phyloP scores from a whole-genome alignment of 495 filamentous ascomycete species.

The Neurospora sp. region DNA sequence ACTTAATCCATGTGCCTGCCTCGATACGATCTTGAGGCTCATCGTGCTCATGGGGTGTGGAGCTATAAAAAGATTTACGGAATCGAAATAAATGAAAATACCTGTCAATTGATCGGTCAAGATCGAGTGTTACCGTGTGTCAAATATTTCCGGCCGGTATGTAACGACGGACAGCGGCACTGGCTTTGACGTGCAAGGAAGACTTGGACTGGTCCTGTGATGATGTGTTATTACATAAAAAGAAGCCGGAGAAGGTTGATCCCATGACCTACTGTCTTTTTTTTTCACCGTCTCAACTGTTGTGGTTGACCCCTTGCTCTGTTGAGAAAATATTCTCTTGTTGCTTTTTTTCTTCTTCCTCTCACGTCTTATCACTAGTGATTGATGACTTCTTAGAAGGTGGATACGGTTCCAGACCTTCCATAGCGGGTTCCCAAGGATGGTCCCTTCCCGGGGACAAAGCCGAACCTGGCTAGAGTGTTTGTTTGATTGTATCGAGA shows the following conservation, averaged over 20 bases:
- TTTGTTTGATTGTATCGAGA: not conserved
- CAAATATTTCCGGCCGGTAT: not conserved
- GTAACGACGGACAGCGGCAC: too few relatives aligned
- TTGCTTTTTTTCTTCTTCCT: not conserved
- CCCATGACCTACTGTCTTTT: not conserved
- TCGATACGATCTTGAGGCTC: not conserved
- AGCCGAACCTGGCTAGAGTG: not conserved
- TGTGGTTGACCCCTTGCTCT: not conserved
- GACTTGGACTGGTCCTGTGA: not conserved
- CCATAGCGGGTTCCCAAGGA: not conserved
- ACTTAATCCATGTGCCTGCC: not conserved
- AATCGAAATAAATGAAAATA: not conserved
- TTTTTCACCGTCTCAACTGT: not conserved
- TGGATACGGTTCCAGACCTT: not conserved
- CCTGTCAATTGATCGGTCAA: not conserved
- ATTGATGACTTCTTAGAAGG: not conserved
- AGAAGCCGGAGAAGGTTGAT: not conserved
- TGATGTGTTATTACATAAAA: slow-evolving; percentile 1
- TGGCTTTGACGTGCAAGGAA: too few relatives aligned
- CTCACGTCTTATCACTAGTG: not conserved
- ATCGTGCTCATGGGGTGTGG: not conserved
- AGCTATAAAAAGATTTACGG: not conserved
- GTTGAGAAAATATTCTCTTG: not conserved
- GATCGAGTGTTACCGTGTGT: not conserved
- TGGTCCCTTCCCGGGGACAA: not conserved